Evolutionary conservation across 176 grass and related monocot genomes (phyloP), one percentile per base, ranked within the genome.

Genomic region (Neostapfia colusana): DNA sequence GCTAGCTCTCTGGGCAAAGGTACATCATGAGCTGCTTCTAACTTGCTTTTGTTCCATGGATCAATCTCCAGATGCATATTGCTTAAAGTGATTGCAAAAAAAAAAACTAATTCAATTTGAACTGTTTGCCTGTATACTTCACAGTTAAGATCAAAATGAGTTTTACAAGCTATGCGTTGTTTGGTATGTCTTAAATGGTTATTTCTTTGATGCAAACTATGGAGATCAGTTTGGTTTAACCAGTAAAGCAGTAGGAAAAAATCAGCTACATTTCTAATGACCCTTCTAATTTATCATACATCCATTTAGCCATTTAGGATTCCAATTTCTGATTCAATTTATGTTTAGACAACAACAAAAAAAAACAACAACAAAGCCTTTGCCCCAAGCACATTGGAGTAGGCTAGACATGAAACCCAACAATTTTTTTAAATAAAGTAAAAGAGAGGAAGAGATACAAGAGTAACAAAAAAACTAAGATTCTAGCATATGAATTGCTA

Each of bases 1-100:
- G 79, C 84, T 99, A 83, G 95, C 95, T 54, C 89, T 99, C 26
- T 99, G 95, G 95, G 95, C 89, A 86, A 94, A 99, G 95, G 95
- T 98, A 51, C 42, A 62, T 86, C 31, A 18, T 40, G 25, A 74
- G 40, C 26, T 0, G 27, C n/a, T 40, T 69, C 59, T 79, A 51
- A 80, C 45, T 23, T 62, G 58, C 31, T 11, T n/a, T 69, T 20
- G 26, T 37, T 21, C 31, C 10, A 17, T 28, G n/a, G 38, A 4
- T 62, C 58, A 1, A 62, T 17, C 13, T 43, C 40, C 18, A 60
- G 39, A 17, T 56, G 14, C 13, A 59, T 41, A 26, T 60, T 42
- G 23, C 27, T 31, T 16, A 11, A 18, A 60, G n/a, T 11, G 54
- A 60, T 74, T 27, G 25, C 23, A 48, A 43, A 31, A 48, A 43